Conservation (phyloP, 306 rosid species). For the Prunus fruticosa region DNA sequence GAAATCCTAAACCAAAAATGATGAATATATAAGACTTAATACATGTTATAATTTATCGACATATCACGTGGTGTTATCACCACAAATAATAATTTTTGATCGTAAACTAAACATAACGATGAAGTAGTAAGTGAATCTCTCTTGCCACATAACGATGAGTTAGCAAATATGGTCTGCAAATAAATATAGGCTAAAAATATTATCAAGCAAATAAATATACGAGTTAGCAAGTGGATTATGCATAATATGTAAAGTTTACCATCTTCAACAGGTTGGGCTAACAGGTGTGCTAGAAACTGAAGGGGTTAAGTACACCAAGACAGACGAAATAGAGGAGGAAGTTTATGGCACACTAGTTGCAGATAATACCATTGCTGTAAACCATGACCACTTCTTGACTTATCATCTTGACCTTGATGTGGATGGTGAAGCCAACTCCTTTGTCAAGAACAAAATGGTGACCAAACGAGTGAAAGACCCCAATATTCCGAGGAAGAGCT, state of each 20-base stretch:
- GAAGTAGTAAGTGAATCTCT: too few relatives aligned
- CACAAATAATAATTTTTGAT: too few relatives aligned
- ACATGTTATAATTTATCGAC: too few relatives aligned
- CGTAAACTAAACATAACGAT: too few relatives aligned
- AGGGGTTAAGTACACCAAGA: conserved; percentile 31
- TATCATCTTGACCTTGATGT: conserved; percentile 60
- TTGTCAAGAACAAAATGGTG: conserved; percentile 42
- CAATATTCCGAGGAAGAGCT: conserved; percentile 41
- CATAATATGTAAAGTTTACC: background rate
- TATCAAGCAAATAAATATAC: too few relatives aligned
- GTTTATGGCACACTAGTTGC: conserved; percentile 46
- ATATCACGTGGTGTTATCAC: too few relatives aligned
- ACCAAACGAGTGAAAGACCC: conserved; percentile 24
- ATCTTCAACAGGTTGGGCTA: conserved; percentile 37
- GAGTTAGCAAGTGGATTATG: background rate
- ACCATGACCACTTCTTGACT: conserved; percentile 59
- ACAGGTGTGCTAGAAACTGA: conserved; percentile 45
- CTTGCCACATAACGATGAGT: too few relatives aligned
- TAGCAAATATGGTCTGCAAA: too few relatives aligned
- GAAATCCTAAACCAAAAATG: too few relatives aligned
- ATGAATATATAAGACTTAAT: too few relatives aligned
- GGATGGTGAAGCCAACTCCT: conserved; percentile 51
- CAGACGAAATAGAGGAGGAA: conserved; percentile 35
- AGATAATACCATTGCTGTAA: conserved; percentile 43
- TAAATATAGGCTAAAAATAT: too few relatives aligned